Percentiles rank a stretch among this genome's conserved stretches.
These are phyloP conservation scores for Tephrocybe sp. DNA, from an alignment of 768 basidiomycete species.

Conservation along the genomic window DNA sequence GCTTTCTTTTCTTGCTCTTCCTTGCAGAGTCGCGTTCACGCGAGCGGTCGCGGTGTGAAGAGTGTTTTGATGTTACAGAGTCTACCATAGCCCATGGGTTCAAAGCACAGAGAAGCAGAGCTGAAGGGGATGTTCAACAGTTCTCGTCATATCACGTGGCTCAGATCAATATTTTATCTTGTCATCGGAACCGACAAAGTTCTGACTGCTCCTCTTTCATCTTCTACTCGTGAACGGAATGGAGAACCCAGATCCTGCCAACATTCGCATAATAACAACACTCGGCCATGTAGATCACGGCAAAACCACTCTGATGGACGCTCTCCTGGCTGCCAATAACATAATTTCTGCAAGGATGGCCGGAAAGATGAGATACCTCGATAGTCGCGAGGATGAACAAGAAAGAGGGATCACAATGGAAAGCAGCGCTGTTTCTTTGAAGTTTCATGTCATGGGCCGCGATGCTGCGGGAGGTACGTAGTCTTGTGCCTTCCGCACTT, in stretches of 20 bases:
- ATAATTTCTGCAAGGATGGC: conserved; percentile 95
- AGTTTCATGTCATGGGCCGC: conserved; percentile 77
- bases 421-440: conserved; percentile 89
- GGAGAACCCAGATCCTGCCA: conserved; percentile 39
- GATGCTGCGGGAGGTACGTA: conserved; percentile 55
- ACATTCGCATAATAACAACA: conserved; percentile 79
- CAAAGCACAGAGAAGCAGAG: background rate
- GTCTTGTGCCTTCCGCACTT: conserved; percentile 4
- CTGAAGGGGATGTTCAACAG: background rate
- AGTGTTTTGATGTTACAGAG: conserved; percentile 14
- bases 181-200: background rate
- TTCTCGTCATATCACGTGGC: conserved; percentile 23
- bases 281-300: conserved; percentile 95
- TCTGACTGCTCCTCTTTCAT: background rate
- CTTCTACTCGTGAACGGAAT: conserved; percentile 16
- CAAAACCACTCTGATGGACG: conserved; percentile 95
- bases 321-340: conserved; percentile 93
- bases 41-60: conserved; percentile 33
- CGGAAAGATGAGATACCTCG: conserved; percentile 94
- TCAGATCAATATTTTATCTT: conserved; percentile 4
- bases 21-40: conserved; percentile 41
- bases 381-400: conserved; percentile 96
- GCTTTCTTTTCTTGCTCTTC: conserved; percentile 55
- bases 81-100: conserved; percentile 14
- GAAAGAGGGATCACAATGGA: conserved; percentile 99